These are phyloP conservation scores for Hypoxylon crocopeplum DNA, from an alignment of 495 filamentous ascomycete species.

Conservation along the genomic window DNA sequence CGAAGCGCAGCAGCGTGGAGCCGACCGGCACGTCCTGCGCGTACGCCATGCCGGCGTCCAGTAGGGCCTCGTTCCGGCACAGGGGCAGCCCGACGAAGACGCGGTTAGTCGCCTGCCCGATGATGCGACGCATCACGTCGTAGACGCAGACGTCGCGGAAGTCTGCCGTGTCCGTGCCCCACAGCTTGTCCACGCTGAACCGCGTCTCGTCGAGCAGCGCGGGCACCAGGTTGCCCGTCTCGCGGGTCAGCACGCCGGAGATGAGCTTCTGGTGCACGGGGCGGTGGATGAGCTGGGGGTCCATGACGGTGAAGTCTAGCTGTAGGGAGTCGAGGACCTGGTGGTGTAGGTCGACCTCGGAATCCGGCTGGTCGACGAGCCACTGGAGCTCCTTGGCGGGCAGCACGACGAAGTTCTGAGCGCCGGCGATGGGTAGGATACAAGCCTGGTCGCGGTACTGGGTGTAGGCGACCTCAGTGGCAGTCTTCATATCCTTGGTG, in stretches of 20 bases:
- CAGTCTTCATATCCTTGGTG: slow-evolving; percentile 41
- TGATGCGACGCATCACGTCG: slow-evolving; percentile 41
- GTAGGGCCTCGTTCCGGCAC: slow-evolving; percentile 46
- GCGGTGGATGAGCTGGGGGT: slow-evolving; percentile 42
- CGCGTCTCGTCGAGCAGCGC: slow-evolving; percentile 53
- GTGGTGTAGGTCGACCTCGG: slow-evolving; percentile 40
- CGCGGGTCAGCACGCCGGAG: slow-evolving; percentile 46
- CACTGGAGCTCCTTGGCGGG: slow-evolving; percentile 49
- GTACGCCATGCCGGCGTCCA: slow-evolving; percentile 49
- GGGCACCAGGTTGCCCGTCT: slow-evolving; percentile 48
- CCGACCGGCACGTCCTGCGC: slow-evolving; percentile 46
- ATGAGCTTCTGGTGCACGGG: slow-evolving; percentile 47
- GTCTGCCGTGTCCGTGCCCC: slow-evolving; percentile 42
- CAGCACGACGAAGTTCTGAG: slow-evolving; percentile 44
- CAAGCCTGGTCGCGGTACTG: slow-evolving; percentile 36
- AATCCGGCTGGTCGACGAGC: slow-evolving; percentile 55
- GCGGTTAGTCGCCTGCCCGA: slow-evolving; percentile 46
- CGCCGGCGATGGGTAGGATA: slow-evolving; percentile 37
- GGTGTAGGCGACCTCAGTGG: slow-evolving; percentile 33
- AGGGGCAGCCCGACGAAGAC: slow-evolving; percentile 45
- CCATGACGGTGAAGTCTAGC: slow-evolving; percentile 46
- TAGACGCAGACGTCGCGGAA: slow-evolving; percentile 49
- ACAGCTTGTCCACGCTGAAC: slow-evolving; percentile 40
- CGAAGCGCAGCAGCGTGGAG: slow-evolving; percentile 41
- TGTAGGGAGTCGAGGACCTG: slow-evolving; percentile 45